Evolutionary conservation across 2,329 filamentous ascomycete genomes (phyloP).

Genomic region (Grosmannia serpens): DNA sequence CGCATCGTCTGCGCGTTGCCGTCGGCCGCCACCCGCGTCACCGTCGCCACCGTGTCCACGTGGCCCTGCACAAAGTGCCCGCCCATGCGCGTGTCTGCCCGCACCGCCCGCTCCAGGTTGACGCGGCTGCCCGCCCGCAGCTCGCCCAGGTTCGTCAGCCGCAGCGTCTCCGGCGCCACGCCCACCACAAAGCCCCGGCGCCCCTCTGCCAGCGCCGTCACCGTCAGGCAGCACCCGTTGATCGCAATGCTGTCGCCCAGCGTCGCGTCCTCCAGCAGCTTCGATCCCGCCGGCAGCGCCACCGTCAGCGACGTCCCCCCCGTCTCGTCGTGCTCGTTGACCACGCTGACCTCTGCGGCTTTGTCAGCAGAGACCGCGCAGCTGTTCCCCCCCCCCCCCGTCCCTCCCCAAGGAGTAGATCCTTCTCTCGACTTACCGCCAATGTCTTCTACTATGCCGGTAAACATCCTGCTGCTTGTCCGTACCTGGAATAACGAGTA

Average conservation of each 20-base stretch:
- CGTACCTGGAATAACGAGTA: neutral
- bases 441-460: constrained; percentile 83
- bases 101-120: constrained; percentile 90
- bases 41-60: constrained; percentile 77
- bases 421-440: constrained; percentile 67
- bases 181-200: constrained; percentile 65
- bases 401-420: no score
- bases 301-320: constrained; percentile 89
- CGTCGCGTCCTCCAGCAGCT: constrained; percentile 72
- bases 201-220: constrained; percentile 44
- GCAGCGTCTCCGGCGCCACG: constrained; percentile 88
- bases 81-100: constrained; percentile 87
- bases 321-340: constrained; percentile 69
- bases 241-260: constrained; percentile 89
- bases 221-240: constrained; percentile 92
- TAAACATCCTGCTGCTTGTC: constrained; percentile 59
- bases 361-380: constrained; percentile 9
- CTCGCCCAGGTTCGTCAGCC: constrained; percentile 83
- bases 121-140: constrained; percentile 57
- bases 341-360: constrained; percentile 62
- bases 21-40: constrained; percentile 63
- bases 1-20: constrained; percentile 86
- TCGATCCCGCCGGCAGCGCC: constrained; percentile 49
- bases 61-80: constrained; percentile 98
- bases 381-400: neutral